Conservation (phyloP, 805 yeast genomes). For the Zygosaccharomyces bisporus region DNA sequence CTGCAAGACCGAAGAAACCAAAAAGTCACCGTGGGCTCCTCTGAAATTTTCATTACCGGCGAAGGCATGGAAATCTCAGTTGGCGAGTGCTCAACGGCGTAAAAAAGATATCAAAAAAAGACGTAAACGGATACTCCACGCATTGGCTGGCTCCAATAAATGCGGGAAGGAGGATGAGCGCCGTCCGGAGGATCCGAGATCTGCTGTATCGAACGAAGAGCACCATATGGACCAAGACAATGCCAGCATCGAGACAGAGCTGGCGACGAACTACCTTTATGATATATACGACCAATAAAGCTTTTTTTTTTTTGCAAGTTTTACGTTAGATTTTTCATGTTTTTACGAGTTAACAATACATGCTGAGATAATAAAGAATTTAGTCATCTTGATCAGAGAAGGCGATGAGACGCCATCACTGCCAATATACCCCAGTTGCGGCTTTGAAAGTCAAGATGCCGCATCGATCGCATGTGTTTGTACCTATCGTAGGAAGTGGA, state of each 20-base stretch:
- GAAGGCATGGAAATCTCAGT: slow-evolving; percentile 15
- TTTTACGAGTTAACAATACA: too few species aligned
- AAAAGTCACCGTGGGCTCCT: neutral
- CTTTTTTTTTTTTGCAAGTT: too few species aligned
- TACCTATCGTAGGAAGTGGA: too few species aligned
- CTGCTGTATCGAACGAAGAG: neutral
- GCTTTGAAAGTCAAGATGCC: too few species aligned
- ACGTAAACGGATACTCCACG: slow-evolving; percentile 4
- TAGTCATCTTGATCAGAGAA: too few species aligned
- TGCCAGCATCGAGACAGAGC: slow-evolving; percentile 31
- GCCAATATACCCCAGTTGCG: too few species aligned
- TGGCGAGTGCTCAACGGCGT: slow-evolving; percentile 11
- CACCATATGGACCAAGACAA: slow-evolving; percentile 7
- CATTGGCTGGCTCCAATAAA: slow-evolving; percentile 8
- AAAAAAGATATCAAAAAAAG: slow-evolving; percentile 8
- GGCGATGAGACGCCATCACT: too few species aligned
- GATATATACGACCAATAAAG: slow-evolving; percentile 17
- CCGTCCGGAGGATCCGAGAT: neutral
- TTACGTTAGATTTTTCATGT: neutral
- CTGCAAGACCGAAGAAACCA: neutral
- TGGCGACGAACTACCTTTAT: slow-evolving; percentile 33
- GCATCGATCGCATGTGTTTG: too few species aligned
- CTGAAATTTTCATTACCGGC: slow-evolving; percentile 9
- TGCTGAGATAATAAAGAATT: too few species aligned
- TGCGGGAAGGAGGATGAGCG: neutral